These are phyloP conservation scores for Amyloporia xantha DNA, from an alignment of 768 basidiomycete species.

Conservation along the genomic window DNA sequence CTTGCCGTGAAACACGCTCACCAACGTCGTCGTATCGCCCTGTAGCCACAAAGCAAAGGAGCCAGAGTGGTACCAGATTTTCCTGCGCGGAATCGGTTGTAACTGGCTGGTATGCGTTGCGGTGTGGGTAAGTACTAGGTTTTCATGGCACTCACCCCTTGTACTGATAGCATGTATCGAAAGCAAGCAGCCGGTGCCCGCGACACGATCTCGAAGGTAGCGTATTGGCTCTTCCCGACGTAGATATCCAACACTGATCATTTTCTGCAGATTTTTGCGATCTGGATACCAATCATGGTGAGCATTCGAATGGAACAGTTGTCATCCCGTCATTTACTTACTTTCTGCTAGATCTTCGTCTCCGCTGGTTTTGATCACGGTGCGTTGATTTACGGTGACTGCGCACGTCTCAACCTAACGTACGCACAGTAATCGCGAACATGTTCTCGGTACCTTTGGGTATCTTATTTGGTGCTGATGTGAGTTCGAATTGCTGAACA, in stretches of 20 bases:
- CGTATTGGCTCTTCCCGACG: no score
- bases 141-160: no score
- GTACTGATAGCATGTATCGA: no score
- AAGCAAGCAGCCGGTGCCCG: constrained; percentile 66
- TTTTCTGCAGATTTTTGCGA: constrained; percentile 41
- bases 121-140: constrained; percentile 60
- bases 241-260: not conserved
- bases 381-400: no score
- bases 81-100: constrained; percentile 67
- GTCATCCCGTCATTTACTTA: no score
- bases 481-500: no score
- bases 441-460: constrained; percentile 70
- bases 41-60: constrained; percentile 54
- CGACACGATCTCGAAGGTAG: constrained; percentile 64
- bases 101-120: constrained; percentile 74
- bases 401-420: not conserved
- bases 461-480: constrained; percentile 64
- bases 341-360: constrained; percentile 52
- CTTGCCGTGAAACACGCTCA: no score
- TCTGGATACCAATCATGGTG: constrained; percentile 76
- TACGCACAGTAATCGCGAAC: constrained; percentile 53
- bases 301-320: no score
- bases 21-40: no score
- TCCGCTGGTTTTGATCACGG: constrained; percentile 69
- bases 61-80: constrained; percentile 67